A percentile compares a stretch with the other conserved stretches of the same genome.
Conservation (phyloP, 2,329 filamentous ascomycete genomes). For the Teratosphaeria destructans region DNA sequence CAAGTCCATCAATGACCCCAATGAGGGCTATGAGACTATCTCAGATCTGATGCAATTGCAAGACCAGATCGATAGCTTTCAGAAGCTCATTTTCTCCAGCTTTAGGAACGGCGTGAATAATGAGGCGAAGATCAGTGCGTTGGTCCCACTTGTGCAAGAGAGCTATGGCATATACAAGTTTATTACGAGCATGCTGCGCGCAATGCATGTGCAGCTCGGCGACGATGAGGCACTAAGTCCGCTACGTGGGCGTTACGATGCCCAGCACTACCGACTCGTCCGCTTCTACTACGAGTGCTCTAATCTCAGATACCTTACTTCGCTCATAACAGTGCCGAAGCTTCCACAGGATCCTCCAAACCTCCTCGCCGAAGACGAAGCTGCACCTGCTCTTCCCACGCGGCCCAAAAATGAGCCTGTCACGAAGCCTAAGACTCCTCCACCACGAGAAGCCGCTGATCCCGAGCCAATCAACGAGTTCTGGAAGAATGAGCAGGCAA, state of each 20-base stretch:
- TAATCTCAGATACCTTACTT: slow-evolving; percentile 91
- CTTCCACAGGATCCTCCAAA: slow-evolving; percentile 90
- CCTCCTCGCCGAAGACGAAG: slow-evolving; percentile 66
- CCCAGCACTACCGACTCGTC: slow-evolving; percentile 90
- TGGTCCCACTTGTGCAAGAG: slow-evolving; percentile 90
- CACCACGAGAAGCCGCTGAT: slow-evolving; percentile 60
- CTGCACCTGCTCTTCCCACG: slow-evolving; percentile 70
- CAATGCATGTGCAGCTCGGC: slow-evolving; percentile 85
- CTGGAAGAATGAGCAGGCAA: slow-evolving; percentile 86
- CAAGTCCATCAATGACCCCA: slow-evolving; percentile 96
- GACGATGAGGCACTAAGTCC: slow-evolving; percentile 89
- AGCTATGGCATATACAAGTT: slow-evolving; percentile 99
- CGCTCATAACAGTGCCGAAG: slow-evolving; percentile 90
- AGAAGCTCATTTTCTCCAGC: slow-evolving; percentile 96
- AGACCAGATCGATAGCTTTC: slow-evolving; percentile 96
- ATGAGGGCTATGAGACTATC: slow-evolving; percentile 95
- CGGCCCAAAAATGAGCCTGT: slow-evolving; percentile 57
- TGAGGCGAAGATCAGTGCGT: slow-evolving; percentile 87
- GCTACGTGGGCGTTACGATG: slow-evolving; percentile 78
- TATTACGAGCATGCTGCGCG: slow-evolving; percentile 96
- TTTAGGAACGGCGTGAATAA: slow-evolving; percentile 88
- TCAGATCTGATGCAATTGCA: slow-evolving; percentile 92
- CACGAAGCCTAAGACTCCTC: slow-evolving; percentile 60
- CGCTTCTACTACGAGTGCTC: slow-evolving; percentile 99
- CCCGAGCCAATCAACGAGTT: slow-evolving; percentile 95